Evolutionary conservation across 148 eudicot genomes (phyloP), one percentile per base, ranked within the genome.

Genomic region (Beta vulgaris): DNA sequence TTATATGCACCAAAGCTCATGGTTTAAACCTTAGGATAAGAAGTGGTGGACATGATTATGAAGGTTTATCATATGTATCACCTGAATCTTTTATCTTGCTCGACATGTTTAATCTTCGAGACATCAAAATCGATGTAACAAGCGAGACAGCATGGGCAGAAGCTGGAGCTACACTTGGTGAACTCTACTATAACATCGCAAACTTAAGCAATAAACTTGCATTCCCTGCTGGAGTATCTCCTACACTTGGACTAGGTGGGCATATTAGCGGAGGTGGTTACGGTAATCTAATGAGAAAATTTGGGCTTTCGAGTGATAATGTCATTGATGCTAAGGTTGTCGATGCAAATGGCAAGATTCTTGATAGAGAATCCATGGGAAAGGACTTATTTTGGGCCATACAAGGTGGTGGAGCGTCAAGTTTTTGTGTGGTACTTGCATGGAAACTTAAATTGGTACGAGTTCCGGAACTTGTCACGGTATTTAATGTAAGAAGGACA

Each of bases 21-120:
- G 39, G 29, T 6, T 62, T 80, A 23, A 34, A 54, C 12, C 43
- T 80, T 23, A 71, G 83, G 51, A 71, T 71, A 12, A 54, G 83
- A 49, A 80, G 83, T 28, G 85, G 83, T 0, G 85, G 80, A 82
- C n/a, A n/a, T n/a, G n/a, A n/a, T n/a, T n/a, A n/a, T n/a, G n/a
- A n/a, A 28, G 85, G 82, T 10, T 14, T 82, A 14, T 78, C 81
- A 0, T 78, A 64, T 14, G 67, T 67, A 2, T 42, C 81, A 8
- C 14, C 19, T 10, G 59, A 79, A 4, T 80, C 85, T 4, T 83
- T 83, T 9, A 18, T 76, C 15, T 51, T 79, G 51, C 85, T 83
- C 6, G 80, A 83, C 67, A 29, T 79, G 82, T 79, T 76, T 23
- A 68, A 79, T 39, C 72, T 83, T 1, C 77, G 80, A 36, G 3